Evolutionary conservation across 176 grass and related monocot genomes (phyloP).

Genomic region (Puya raimondii): DNA sequence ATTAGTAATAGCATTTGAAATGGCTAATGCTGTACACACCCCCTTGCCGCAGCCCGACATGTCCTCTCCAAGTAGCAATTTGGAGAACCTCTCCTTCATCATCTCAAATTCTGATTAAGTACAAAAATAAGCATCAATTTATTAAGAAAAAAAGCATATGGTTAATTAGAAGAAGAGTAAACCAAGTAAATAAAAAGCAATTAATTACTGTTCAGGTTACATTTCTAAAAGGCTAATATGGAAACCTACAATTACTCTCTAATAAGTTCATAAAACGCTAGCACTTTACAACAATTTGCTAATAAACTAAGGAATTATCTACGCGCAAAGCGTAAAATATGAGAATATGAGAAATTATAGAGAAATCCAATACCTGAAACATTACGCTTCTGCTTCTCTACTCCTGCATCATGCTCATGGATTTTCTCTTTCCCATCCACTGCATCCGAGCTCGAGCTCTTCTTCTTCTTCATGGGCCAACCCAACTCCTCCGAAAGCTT

Average conservation of each 20-base stretch:
- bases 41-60: conserved; percentile 97
- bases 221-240: no score
- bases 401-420: conserved; percentile 14
- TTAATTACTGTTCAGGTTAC: neutral
- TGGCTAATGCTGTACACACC: conserved; percentile 87
- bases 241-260: no score
- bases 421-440: conserved; percentile 9
- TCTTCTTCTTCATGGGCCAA: conserved; percentile 27
- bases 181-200: neutral
- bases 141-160: neutral
- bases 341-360: no score
- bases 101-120: conserved; percentile 57
- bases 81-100: conserved; percentile 97
- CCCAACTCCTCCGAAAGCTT: conserved; percentile 9
- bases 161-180: no score
- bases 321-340: no score
- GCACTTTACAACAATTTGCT: no score
- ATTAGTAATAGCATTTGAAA: conserved; percentile 92
- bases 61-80: conserved; percentile 94
- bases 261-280: no score
- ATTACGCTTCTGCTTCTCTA: conserved; percentile 4
- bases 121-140: neutral
- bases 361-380: neutral
- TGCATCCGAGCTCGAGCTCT: conserved; percentile 1
- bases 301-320: no score